Base-by-base conservation (phyloP, 108 stramenopile genomes). In the Pinguiococcus pyrenoidosus region DNA sequence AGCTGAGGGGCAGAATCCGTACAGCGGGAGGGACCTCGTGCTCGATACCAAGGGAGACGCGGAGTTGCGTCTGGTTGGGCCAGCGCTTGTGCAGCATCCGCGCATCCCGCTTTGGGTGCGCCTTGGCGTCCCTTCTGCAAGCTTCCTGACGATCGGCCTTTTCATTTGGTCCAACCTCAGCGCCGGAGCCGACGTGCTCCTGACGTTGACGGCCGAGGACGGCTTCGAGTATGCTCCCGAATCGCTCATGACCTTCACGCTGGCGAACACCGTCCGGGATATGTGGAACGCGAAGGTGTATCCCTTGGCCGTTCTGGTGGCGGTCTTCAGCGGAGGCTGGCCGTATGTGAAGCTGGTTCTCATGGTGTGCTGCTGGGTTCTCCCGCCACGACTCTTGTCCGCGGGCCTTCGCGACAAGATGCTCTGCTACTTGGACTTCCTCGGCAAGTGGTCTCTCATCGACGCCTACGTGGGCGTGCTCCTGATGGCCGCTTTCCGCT, bases 381-480 rank as follows among this genome's bases (percentile, higher is more conserved):
- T 56, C 10, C 71, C 75, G 20, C 47, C 69, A 10, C 42, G 44
- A 30, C 26, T 66, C 14, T 26, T 56, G 29, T 14, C 45, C 13
- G 17, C 6, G 12, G 18, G 10, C 5, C n/a, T 10, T 39, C 80
- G 85, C 48, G 90, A 77, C 33, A 44, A 49, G 20, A 54, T 83
- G 29, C 74, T 92, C 9, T 46, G 83, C 46, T 65, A 62, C 13
- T 46, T 92, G n/a, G 87, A 88, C 41, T 59, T 75, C 0, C 54
- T 92, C 4, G 81, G 86, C 21, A 87, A 88, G 66, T 92, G 82
- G 64, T 81, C 82, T 13, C 67, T 92, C 37, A 80, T 92, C 14
- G 87, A 92, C 67, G 75, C 79, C 4, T 92, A 74, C 52, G 83
- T 92, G 0, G 51, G 88, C 40, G 79, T 88, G 13, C 62, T 92